Evolutionary conservation across 352 stramenopile genomes (phyloP), one percentile per base, ranked within the genome.

Genomic region (Phytophthora palmivora): DNA sequence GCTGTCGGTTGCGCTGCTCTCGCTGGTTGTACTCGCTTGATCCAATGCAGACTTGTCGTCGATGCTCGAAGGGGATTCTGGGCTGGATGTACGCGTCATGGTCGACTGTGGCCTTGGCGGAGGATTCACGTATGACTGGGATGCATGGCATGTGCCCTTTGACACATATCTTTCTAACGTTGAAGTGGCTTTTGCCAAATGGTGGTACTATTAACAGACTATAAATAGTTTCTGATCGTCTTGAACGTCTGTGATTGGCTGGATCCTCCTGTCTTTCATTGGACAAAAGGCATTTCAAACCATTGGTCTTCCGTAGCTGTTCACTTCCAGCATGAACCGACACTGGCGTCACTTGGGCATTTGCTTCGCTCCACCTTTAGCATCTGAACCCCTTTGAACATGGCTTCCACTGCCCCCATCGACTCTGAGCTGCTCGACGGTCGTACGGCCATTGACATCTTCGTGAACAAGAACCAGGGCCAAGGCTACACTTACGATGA

Each of bases 401-500:
- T 58, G 36, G 34, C 37, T 22, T 68, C 54, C 46, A 81, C 47
- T 26, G 19, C 42, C 24, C 36, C 66, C 34, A 77, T 83, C 50
- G 76, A 89, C 53, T 64, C 72, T 26, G 76, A 86, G 52, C 62
- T 89, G 49, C 67, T 86, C 33, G 88, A 96, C 69, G 88, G 88
- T 48, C 82, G 81, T 67, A 82, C 84, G 56, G 88, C 82, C 42
- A 76, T 79, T 26, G 84, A 94, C 68, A 91, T 96, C 70, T 96
- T 96, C 52, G 84, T 94, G 11, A 78, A 77, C 64, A 95, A 95
- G 75, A 94, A 94, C 74, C 81, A 91, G 46, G 86, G 84, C 70
- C 75, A 92, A 38, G 82, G 81, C 19, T 93, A 94, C 56, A 82
- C 86, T 36, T 96, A 95, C 58, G 75, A 81, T 10, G 88, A 96